phyloP scores from a whole-genome alignment of 495 filamentous ascomycete species.

The Melanomma pulvis-pyrius region DNA sequence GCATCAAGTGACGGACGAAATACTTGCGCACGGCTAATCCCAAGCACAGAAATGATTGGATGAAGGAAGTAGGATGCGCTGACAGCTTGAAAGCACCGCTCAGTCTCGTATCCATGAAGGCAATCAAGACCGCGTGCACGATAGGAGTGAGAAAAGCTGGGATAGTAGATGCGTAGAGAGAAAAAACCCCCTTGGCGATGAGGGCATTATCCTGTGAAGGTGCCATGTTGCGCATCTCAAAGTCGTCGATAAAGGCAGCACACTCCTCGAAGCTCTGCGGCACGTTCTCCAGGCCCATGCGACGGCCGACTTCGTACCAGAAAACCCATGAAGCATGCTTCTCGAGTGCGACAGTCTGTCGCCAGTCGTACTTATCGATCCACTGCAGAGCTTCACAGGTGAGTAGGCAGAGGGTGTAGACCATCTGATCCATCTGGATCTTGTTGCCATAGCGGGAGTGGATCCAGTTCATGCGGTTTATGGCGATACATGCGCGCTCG shows the following conservation, averaged over 20 bases:
- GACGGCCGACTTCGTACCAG: neutral
- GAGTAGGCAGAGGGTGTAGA: neutral
- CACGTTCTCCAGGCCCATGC: neutral
- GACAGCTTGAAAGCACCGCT: neutral
- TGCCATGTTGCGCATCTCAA: neutral
- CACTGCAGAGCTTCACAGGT: neutral
- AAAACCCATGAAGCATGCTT: neutral
- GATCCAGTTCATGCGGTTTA: neutral
- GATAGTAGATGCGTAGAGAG: neutral
- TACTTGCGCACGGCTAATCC: neutral
- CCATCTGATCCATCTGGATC: neutral
- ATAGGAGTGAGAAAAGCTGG: neutral
- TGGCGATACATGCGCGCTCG: neutral
- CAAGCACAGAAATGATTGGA: neutral
- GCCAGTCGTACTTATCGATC: conserved; percentile 4
- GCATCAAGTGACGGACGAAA: neutral
- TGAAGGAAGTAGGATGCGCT: neutral
- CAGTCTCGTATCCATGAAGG: neutral
- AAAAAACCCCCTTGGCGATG: neutral
- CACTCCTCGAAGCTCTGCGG: neutral
- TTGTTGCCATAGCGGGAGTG: neutral
- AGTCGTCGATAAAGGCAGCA: neutral
- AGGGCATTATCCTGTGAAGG: neutral
- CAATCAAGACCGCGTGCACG: neutral
- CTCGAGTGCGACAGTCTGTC: neutral